phyloP scores from a whole-genome alignment of 2,329 filamentous ascomycete species.

The Geoglossum cookeanum region DNA sequence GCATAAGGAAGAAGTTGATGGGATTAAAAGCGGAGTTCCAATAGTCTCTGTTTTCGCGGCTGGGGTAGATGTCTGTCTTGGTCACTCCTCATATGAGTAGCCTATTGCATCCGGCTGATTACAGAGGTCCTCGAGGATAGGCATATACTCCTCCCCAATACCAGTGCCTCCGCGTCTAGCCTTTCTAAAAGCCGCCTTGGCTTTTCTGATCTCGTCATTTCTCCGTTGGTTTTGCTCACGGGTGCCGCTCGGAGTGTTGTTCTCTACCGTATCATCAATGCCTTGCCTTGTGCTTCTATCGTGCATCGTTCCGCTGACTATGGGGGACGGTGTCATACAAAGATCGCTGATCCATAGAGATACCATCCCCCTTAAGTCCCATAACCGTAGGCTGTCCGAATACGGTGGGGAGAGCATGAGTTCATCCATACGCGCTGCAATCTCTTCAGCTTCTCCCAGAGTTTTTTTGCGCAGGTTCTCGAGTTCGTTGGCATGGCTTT shows the following conservation, averaged over 20 bases:
- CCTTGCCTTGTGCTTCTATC: neutral
- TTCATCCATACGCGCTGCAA: constrained; percentile 51
- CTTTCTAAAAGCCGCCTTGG: neutral
- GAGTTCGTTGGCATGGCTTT: neutral
- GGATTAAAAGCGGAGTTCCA: no score
- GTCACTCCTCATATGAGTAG: neutral
- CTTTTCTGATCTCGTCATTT: neutral
- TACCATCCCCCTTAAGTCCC: constrained; percentile 54
- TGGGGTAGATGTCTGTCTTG: no score
- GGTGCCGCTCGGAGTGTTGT: neutral
- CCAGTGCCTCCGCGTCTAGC: neutral
- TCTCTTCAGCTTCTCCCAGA: constrained; percentile 36
- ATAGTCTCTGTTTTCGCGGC: no score
- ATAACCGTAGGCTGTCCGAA: constrained; percentile 43
- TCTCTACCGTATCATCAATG: neutral
- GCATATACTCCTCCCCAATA: neutral
- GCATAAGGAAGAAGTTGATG: no score
- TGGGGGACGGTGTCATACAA: constrained; percentile 16
- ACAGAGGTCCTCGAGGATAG: neutral
- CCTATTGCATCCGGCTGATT: neutral
- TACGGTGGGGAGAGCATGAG: constrained; percentile 52
- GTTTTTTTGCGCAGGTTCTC: neutral
- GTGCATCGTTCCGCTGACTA: neutral
- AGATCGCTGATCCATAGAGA: constrained; percentile 60
- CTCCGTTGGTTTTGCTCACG: neutral